phyloP scores from a whole-genome alignment of 106 monocot species.

The Dioscorea alata region DNA sequence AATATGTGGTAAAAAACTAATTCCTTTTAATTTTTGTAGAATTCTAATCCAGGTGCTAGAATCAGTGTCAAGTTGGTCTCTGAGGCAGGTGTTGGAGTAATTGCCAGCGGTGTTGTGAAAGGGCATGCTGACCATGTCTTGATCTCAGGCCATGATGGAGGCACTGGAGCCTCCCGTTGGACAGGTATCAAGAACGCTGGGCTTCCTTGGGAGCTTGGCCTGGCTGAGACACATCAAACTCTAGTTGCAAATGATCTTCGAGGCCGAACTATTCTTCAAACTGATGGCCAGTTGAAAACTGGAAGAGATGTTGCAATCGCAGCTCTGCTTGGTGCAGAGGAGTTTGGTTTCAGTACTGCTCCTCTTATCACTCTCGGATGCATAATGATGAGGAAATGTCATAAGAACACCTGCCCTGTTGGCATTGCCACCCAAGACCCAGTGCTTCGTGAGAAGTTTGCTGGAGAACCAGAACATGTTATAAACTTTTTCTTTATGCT shows the following conservation, averaged over 20 bases:
- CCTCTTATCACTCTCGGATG: conserved; percentile 98
- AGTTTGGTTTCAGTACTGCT: conserved; percentile 98
- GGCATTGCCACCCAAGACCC: conserved; percentile 99
- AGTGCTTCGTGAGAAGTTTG: conserved; percentile 86
- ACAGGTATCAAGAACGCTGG: conserved; percentile 98
- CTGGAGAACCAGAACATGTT: conserved; percentile 97
- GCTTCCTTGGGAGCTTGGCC: conserved; percentile 98
- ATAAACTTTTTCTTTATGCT: conserved; percentile 99
- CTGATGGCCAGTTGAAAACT: conserved; percentile 96
- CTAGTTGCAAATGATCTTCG: conserved; percentile 93
- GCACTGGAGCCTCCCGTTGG: conserved; percentile 98
- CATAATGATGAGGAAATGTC: conserved; percentile 99
- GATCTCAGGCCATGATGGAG: conserved; percentile 98
- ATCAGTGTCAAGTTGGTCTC: conserved; percentile 98
- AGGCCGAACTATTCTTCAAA: conserved; percentile 91
- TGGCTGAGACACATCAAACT: conserved; percentile 97
- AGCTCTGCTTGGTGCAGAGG: conserved; percentile 96
- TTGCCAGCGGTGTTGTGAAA: conserved; percentile 98
- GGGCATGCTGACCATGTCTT: conserved; percentile 99
- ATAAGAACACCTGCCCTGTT: conserved; percentile 94
- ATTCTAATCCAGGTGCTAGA: conserved; percentile 87
- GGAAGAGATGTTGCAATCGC: conserved; percentile 97
- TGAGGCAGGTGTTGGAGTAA: conserved; percentile 98
- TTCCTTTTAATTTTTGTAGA: conserved; percentile 37
- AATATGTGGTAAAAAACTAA: too few relatives aligned